These are phyloP conservation scores for Cladosporium phlei DNA, from an alignment of 2,329 filamentous ascomycete species.

Conservation along the genomic window DNA sequence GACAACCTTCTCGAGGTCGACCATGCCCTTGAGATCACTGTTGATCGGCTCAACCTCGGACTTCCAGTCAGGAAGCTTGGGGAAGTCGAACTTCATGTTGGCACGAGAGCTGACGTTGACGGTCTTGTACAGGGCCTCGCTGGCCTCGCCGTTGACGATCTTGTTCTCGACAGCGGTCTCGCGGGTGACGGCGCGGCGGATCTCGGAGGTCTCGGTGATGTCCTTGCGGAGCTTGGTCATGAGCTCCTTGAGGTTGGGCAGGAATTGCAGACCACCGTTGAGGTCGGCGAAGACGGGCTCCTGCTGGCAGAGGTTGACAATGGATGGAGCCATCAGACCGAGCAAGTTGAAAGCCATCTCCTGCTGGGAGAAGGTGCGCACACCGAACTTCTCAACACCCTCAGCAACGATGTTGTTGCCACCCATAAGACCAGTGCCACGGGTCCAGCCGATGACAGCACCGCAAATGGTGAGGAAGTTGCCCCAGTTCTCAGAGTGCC, in stretches of 20 bases:
- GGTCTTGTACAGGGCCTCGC: constrained; percentile 90
- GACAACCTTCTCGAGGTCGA: constrained; percentile 95
- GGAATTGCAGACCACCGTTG: constrained; percentile 95
- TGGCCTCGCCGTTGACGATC: constrained; percentile 89
- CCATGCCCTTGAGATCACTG: constrained; percentile 88
- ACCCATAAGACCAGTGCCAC: constrained; percentile 95
- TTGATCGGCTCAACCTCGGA: constrained; percentile 85
- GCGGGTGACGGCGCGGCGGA: constrained; percentile 88
- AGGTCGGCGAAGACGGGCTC: constrained; percentile 96
- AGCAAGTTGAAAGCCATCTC: constrained; percentile 99
- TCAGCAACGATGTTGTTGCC: constrained; percentile 97
- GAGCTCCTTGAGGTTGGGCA: constrained; percentile 87
- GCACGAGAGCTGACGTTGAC: constrained; percentile 88
- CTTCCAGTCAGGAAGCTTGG: constrained; percentile 84
- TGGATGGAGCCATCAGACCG: constrained; percentile 87
- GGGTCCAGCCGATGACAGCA: constrained; percentile 98
- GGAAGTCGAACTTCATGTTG: constrained; percentile 98
- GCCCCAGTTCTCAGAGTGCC: constrained; percentile 95
- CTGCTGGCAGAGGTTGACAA: constrained; percentile 91
- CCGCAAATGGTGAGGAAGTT: constrained; percentile 98
- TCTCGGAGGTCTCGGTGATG: constrained; percentile 90
- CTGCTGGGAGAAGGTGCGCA: constrained; percentile 97
- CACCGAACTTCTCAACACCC: constrained; percentile 91
- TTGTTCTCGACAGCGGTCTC: constrained; percentile 96
- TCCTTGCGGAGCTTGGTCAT: constrained; percentile 93